Evolutionary conservation across 2,329 filamentous ascomycete species (phyloP).

Genomic region (Cordyceps tenuipes): DNA sequence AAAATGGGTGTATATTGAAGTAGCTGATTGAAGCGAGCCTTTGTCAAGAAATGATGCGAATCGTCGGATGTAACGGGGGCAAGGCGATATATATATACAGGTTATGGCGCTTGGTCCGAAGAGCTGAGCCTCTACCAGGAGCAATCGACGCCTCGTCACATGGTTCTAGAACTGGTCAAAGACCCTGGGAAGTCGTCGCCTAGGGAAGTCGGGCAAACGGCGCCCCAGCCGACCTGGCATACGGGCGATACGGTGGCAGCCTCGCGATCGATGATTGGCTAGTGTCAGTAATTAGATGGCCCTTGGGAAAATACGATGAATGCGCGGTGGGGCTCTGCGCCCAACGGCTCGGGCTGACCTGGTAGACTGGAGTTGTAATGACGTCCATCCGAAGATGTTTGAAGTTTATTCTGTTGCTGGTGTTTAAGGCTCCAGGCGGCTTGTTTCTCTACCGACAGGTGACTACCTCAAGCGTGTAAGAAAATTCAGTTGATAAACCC

Average conservation of each 20-base stretch:
- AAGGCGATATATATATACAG: constrained; percentile 1
- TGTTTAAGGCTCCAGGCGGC: no score
- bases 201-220: no score
- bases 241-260: constrained; percentile 4
- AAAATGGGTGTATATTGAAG: not conserved
- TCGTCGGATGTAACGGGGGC: not conserved
- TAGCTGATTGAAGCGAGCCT: not conserved
- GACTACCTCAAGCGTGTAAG: no score
- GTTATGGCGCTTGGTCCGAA: not conserved
- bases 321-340: not conserved
- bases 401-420: not conserved
- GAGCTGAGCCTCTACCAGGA: not conserved
- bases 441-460: no score
- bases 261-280: not conserved
- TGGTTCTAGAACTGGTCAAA: constrained; percentile 1
- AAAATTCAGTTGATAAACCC: no score
- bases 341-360: not conserved
- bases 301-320: constrained; percentile 10
- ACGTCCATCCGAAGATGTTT: not conserved
- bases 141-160: not conserved
- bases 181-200: not conserved
- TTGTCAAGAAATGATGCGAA: not conserved
- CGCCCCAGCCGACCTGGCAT: not conserved
- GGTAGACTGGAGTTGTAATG: not conserved
- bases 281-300: not conserved